phyloP scores from a whole-genome alignment of 441 rosid genomes.

The Metrosideros polymorpha region DNA sequence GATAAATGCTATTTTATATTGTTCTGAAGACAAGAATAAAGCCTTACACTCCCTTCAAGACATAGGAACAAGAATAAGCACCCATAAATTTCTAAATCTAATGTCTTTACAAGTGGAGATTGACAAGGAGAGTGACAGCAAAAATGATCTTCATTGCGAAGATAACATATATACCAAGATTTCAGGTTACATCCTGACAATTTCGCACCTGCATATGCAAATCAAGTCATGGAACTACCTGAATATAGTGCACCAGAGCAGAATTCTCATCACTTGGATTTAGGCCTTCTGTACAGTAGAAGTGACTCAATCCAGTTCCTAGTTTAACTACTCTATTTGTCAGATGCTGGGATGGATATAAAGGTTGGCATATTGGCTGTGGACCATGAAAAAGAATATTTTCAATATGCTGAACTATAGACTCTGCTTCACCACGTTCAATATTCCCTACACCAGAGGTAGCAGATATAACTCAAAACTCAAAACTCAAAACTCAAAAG shows the following conservation, averaged over 20 bases:
- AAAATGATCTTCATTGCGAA: not conserved
- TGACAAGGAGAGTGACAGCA: not conserved
- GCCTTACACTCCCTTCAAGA: not conserved
- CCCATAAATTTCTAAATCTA: not conserved
- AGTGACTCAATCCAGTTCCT: constrained; percentile 40
- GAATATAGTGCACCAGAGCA: constrained; percentile 77
- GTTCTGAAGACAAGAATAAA: not conserved
- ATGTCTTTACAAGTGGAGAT: not conserved
- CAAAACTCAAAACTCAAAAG: not conserved
- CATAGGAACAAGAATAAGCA: not conserved
- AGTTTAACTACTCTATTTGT: constrained; percentile 70
- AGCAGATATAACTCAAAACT: not conserved
- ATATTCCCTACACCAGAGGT: constrained; percentile 45
- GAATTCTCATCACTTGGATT: constrained; percentile 79
- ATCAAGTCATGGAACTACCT: constrained; percentile 28
- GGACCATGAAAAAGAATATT: constrained; percentile 46
- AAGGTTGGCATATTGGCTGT: constrained; percentile 52
- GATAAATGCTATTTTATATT: not conserved
- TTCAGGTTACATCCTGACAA: not conserved
- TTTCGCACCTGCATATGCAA: not conserved
- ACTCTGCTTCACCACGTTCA: constrained; percentile 53
- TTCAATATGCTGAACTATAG: constrained; percentile 51
- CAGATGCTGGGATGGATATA: constrained; percentile 60
- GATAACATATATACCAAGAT: not conserved
- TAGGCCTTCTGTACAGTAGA: constrained; percentile 52